Evolutionary conservation across 2,329 filamentous ascomycete genomes (phyloP), one percentile per base, ranked within the genome.

Genomic region (Penicillium psychrosexuale): DNA sequence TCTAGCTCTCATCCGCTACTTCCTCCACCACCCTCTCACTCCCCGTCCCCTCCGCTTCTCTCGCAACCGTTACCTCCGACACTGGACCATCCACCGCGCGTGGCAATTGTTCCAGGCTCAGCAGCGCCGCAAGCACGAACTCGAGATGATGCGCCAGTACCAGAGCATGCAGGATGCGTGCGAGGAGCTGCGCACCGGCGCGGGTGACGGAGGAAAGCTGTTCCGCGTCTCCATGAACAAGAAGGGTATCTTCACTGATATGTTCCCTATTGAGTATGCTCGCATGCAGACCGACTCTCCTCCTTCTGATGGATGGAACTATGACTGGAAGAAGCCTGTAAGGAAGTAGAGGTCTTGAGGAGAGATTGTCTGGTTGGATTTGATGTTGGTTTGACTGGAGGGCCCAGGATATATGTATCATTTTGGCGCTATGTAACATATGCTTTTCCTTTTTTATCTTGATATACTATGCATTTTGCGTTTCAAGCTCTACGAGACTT

Each of bases 1-100:
- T 11, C n/a, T 65, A 86, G 84, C 81, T 34, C 69, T 84, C 52
- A 89, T 90, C 72, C 80, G 86, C 66, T 90, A 89, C 77, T 84
- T 86, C 73, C 83, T 90, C 64, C 76, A 82, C 66, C 87, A 90
- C 72, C 85, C 86, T 2, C 75, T 82, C 30, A 88, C 84, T 7
- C 87, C 86, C 0, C 84, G 86, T 12, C 92, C 94, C 0, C 84
- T 99, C 61, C 88, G 91, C 66, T 92, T 97, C 83, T 91, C 85
- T 38, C 91, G 93, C 65, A 89, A 88, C 74, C 87, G 94, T 53
- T 84, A 86, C 75, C 85, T 99, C 61, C 90, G 94, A 44, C 94
- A 99, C 81, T 99, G 94, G 94, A 97, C 94, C 48, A 97, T 99
- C 75, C 92, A 97, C 80, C 91, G 94, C 66, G 93, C 93, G 22